Evolutionary conservation across 2,329 filamentous ascomycete genomes (phyloP).

Genomic region (Ophiostoma perfectum): DNA sequence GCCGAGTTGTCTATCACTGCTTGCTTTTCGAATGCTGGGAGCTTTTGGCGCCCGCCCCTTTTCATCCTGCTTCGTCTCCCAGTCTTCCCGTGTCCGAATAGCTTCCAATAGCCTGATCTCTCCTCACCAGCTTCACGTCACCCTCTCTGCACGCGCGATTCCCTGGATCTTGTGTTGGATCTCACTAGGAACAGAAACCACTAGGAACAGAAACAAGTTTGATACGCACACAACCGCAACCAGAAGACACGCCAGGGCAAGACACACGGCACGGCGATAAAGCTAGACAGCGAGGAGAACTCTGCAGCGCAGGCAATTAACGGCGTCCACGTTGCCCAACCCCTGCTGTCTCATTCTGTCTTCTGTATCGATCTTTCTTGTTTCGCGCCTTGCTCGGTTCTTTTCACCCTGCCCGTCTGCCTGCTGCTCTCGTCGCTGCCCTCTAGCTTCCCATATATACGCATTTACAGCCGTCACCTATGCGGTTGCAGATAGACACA

Average conservation of each 20-base stretch:
- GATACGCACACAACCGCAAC: not conserved
- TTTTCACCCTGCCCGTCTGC: too few relatives aligned
- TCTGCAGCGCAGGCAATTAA: conserved; percentile 25
- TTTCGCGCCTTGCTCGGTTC: too few relatives aligned
- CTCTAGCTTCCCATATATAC: too few relatives aligned
- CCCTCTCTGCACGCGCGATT: not conserved
- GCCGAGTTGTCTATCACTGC: not conserved
- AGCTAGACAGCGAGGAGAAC: not conserved
- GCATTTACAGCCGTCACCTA: too few relatives aligned
- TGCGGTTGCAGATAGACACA: too few relatives aligned
- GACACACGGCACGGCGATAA: conserved; percentile 1
- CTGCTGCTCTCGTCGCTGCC: too few relatives aligned
- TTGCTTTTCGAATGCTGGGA: not conserved
- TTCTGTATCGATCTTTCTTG: not conserved
- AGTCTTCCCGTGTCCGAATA: too few relatives aligned
- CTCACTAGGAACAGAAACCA: too few relatives aligned
- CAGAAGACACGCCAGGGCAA: not conserved
- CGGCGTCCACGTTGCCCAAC: conserved; percentile 24
- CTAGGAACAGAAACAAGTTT: not conserved
- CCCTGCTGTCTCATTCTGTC: too few relatives aligned
- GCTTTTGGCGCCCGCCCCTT: conserved; percentile 1
- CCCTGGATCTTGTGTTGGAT: too few relatives aligned
- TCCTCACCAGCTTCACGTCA: not conserved
- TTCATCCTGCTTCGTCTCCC: not conserved
- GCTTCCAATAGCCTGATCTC: not conserved